Evolutionary conservation across 192 early-diverging fungal genomes (phyloP), one percentile per base, ranked within the genome.

Genomic region (Coemansia sp.): DNA sequence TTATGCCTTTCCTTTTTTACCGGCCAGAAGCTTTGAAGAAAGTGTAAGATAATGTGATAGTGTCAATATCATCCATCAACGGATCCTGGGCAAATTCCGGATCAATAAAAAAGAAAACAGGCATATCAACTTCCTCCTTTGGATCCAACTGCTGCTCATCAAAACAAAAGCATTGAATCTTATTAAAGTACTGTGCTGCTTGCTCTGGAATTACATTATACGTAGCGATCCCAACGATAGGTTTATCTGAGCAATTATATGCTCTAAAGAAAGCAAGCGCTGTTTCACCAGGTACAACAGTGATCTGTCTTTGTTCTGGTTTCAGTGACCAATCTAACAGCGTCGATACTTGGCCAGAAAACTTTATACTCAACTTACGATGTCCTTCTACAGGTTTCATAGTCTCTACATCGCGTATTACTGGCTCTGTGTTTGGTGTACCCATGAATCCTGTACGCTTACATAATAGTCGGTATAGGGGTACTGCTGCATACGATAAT

Each of bases 101-200:
- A 62, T 99, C 97, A 58, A 99, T 92, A 68, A 93, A 99, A 75
- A 99, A 99, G 60, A 99, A 99, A 14, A 94, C 90, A 5, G 91
- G 91, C 91, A 94, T 94, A 62, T 98, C 97, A 5, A 99, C 90
- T 54, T 94, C 87, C 75, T 99, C 97, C 9, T 85, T 85, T 0
- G 94, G 88, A 57, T 82, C 83, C 60, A 99, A 79, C 76, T 88
- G 89, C 76, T 99, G 97, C 76, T 97, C 95, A 64, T 99, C 97
- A 83, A 99, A 99, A 74, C 97, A 99, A 65, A 99, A 99, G 71
- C 97, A 99, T 71, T 99, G 97, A 60, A 99, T 95, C 83, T 99
- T 99, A 86, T 99, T 99, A 68, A 99, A 99, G 60, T 99, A 95
- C 64, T 89, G 92, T 12, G 91, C 97, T 0, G 92, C 94, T 67